These are phyloP conservation scores for Fusarium gaditjirri DNA, from an alignment of 2,329 filamentous ascomycete species.

Conservation along the genomic window DNA sequence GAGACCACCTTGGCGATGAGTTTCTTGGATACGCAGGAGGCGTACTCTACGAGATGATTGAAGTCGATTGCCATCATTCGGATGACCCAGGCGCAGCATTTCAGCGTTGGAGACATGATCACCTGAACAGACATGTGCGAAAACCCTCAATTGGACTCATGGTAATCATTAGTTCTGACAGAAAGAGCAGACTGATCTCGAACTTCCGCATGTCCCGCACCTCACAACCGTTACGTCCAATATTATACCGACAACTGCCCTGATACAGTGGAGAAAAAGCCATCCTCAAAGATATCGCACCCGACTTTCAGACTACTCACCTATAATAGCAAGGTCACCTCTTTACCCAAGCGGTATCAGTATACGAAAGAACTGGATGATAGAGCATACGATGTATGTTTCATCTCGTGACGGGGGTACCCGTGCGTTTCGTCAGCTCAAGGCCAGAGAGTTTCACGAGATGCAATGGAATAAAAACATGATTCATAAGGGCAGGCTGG, in stretches of 20 bases:
- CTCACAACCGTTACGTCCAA: slow-evolving; percentile 57
- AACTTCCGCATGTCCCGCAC: slow-evolving; percentile 59
- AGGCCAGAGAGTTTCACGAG: slow-evolving; percentile 54
- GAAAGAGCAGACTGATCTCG: slow-evolving; percentile 51
- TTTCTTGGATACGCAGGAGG: slow-evolving; percentile 56
- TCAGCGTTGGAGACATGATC: slow-evolving; percentile 58
- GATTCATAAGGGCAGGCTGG: slow-evolving; percentile 45
- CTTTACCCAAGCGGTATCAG: slow-evolving; percentile 45
- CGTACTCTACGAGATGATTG: slow-evolving; percentile 59
- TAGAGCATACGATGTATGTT: slow-evolving; percentile 56
- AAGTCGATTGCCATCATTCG: slow-evolving; percentile 56
- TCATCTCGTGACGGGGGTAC: slow-evolving; percentile 53
- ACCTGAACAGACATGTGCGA: slow-evolving; percentile 56
- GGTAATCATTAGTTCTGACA: slow-evolving; percentile 3
- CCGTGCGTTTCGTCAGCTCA: slow-evolving; percentile 50
- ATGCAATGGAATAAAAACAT: slow-evolving; percentile 53
- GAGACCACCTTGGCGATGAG: slow-evolving; percentile 58
- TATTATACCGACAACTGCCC: slow-evolving; percentile 53
- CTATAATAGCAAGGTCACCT: slow-evolving; percentile 15
- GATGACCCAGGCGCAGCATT: slow-evolving; percentile 59
- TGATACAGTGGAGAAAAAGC: slow-evolving; percentile 51
- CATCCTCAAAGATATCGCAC: slow-evolving; percentile 54
- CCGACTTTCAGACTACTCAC: slow-evolving; percentile 53
- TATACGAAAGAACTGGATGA: slow-evolving; percentile 55
- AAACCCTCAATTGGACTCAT: background rate